Conservation (phyloP, 1,284 basidiomycete genomes). For the Fomitopsis pinicola region DNA sequence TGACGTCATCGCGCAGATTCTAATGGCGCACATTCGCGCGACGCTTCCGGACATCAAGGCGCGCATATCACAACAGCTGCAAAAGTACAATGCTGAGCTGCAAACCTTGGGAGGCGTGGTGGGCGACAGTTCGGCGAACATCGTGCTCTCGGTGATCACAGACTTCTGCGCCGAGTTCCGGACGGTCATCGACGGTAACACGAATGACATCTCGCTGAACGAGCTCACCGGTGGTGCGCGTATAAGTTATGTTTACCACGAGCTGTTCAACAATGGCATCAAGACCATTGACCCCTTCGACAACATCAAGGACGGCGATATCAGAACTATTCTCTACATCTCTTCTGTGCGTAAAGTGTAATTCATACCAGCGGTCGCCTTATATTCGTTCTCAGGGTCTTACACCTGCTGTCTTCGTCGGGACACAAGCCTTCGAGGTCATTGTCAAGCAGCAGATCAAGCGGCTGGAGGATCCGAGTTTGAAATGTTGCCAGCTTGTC, state of each 20-base stretch:
- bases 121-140: conserved; percentile 85
- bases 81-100: conserved; percentile 86
- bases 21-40: conserved; percentile 97
- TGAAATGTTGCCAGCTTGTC: conserved; percentile 92
- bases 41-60: conserved; percentile 97
- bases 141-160: conserved; percentile 94
- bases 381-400: conserved; percentile 61
- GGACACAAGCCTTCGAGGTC: conserved; percentile 94
- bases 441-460: conserved; percentile 99
- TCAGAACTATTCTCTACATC: conserved; percentile 94
- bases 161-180: conserved; percentile 98
- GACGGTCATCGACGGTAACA: conserved; percentile 94
- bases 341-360: conserved; percentile 66
- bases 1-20: conserved; percentile 52
- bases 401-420: conserved; percentile 93
- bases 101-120: conserved; percentile 81
- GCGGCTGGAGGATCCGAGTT: conserved; percentile 87
- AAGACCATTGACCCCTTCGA: conserved; percentile 97
- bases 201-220: conserved; percentile 90
- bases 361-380: background rate
- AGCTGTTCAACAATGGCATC: conserved; percentile 95
- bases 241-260: conserved; percentile 98
- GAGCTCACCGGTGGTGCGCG: conserved; percentile 96
- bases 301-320: conserved; percentile 97
- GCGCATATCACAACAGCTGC: conserved; percentile 83